phyloP scores from a whole-genome alignment of 345 rosid genomes.

The Eutrema yunnanense region DNA sequence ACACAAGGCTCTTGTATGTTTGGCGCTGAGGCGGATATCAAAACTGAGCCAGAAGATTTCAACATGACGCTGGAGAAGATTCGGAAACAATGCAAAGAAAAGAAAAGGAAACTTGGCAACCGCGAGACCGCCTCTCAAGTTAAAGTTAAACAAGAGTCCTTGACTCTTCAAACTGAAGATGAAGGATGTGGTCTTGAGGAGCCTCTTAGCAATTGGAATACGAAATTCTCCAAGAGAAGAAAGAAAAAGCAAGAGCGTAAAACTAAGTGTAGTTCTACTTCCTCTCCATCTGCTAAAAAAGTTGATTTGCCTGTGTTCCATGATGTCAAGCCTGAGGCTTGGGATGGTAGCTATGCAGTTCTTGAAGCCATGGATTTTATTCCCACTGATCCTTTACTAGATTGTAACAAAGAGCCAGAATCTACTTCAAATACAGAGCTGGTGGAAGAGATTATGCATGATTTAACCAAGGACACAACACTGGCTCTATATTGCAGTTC shows the following conservation, averaged over 20 bases:
- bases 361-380: constrained; percentile 10
- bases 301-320: constrained; percentile 12
- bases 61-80: constrained; percentile 50
- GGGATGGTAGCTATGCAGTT: constrained; percentile 31
- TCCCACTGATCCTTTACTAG: constrained; percentile 20
- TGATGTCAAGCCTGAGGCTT: constrained; percentile 36
- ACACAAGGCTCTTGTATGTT: constrained; percentile 10
- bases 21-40: constrained; percentile 18
- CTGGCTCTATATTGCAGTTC: not conserved
- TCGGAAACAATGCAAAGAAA: constrained; percentile 43
- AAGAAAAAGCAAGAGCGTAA: constrained; percentile 34
- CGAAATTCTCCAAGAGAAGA: constrained; percentile 37
- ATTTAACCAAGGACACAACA: not conserved
- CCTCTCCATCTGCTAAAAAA: not conserved
- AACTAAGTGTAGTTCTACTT: not conserved
- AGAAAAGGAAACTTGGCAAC: constrained; percentile 45
- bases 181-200: constrained; percentile 44
- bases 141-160: constrained; percentile 22
- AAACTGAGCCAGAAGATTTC: constrained; percentile 21
- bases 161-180: constrained; percentile 13
- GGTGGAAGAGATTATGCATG: constrained; percentile 14
- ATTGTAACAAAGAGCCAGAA: constrained; percentile 14
- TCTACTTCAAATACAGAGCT: constrained; percentile 6
- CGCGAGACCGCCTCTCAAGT: not conserved
- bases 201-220: constrained; percentile 48